Base-by-base conservation (phyloP, 306 rosid species). In the Pterocarpus macrocarpus region DNA sequence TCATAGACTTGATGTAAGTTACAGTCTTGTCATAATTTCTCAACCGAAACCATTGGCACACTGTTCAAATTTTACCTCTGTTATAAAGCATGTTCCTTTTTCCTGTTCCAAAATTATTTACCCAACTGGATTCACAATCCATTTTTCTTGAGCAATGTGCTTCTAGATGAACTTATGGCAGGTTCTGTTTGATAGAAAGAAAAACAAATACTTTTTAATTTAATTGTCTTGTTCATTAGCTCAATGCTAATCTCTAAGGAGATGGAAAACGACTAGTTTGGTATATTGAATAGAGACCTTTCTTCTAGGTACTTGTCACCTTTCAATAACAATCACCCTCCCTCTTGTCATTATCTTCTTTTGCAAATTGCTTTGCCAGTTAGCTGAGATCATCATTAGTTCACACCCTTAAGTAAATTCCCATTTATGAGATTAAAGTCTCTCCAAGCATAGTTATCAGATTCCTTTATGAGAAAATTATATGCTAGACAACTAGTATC, bases 1-100 rank as follows among this genome's bases (percentile, higher is more conserved):
- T 74, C 90, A 86, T 17, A 88, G 93, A 79, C 82, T 53, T 50
- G 93, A 88, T 61, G 96, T 88, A 83, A 91, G 96, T 88, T 32
- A 6, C 11, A 57, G 16, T 64, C 52, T 72, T 30, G 30, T 45
- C 56, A 13, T 34, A 50, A 50, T 50, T 50, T 50, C 17, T 72
- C 58, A 78, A 12, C 7, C 63, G 14, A 64, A 77, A 30, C 73
- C 67, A 67, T 4, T 74, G 28, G 32, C 56, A 35, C 56, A 75
- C 38, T 69, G 15, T 33, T 67, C 5, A 56, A 56, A 22, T 13
- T 36, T 77, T 53, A 17, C 30, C 16, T 64, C 30, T 63, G 12
- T 16, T 76, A 76, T 63, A 16, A 6, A 64, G 1, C 73, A 38
- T 6, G 34, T 6, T 69, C 15, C 70, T 44, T 44, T 79, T 35